Evolutionary conservation across 2,329 filamentous ascomycete genomes (phyloP).

Genomic region (Sarocladium kiliense): DNA sequence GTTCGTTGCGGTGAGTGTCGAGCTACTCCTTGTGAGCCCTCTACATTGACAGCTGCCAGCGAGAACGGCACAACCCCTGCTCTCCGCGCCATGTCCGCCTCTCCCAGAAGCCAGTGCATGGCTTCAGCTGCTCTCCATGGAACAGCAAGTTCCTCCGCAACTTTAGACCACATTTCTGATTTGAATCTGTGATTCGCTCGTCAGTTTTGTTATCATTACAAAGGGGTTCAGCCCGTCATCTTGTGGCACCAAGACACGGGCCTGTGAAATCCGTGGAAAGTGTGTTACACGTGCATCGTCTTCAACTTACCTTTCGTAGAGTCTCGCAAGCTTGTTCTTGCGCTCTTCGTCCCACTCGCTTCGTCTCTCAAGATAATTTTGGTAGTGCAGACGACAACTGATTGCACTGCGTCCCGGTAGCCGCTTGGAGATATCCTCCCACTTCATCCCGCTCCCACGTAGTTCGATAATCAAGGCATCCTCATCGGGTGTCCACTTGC

Average conservation of each 20-base stretch:
- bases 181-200: conserved; percentile 65
- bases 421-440: conserved; percentile 94
- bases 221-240: not conserved
- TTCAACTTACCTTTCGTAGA: conserved; percentile 81
- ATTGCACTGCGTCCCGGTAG: conserved; percentile 89
- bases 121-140: conserved; percentile 95
- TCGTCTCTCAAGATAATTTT: conserved; percentile 91
- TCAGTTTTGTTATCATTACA: not conserved
- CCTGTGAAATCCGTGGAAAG: not conserved
- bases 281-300: not conserved
- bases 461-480: conserved; percentile 92
- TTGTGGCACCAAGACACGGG: not conserved
- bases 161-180: conserved; percentile 94
- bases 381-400: conserved; percentile 90
- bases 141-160: conserved; percentile 90
- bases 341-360: conserved; percentile 97
- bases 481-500: conserved; percentile 93
- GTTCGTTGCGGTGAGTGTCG: conserved; percentile 31
- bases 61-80: conserved; percentile 87
- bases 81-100: conserved; percentile 87
- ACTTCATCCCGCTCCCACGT: conserved; percentile 89
- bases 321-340: conserved; percentile 90
- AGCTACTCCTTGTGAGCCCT: conserved; percentile 24
- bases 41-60: conserved; percentile 51
- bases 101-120: conserved; percentile 97